These are phyloP conservation scores for Termitomyces sp. DNA, from an alignment of 768 basidiomycete genomes.

Conservation along the genomic window DNA sequence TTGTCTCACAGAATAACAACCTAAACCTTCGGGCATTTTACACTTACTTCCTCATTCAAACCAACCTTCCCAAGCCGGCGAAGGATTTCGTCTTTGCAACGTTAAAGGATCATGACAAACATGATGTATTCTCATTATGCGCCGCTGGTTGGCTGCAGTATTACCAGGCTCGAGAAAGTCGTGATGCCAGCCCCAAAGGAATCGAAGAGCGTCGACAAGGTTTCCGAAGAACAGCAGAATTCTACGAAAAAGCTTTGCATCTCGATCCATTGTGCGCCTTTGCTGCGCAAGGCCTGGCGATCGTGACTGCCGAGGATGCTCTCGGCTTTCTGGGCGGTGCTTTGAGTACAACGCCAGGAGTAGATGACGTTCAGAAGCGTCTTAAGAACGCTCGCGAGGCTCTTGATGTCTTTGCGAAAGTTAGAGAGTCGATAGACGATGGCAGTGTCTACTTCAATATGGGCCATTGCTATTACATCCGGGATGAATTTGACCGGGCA, in stretches of 20 bases:
- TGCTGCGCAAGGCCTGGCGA: constrained; percentile 94
- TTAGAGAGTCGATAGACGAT: constrained; percentile 76
- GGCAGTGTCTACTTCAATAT: constrained; percentile 94
- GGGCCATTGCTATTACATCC: constrained; percentile 89
- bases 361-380: constrained; percentile 62
- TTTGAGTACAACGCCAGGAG: constrained; percentile 33
- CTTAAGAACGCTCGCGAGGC: constrained; percentile 80
- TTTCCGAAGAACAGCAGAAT: constrained; percentile 82
- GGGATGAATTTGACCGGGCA: constrained; percentile 93
- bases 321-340: constrained; percentile 62
- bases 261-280: constrained; percentile 83
- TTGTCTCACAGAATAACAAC: constrained; percentile 70
- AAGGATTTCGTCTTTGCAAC: constrained; percentile 89
- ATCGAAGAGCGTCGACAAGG: constrained; percentile 69
- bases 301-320: constrained; percentile 89
- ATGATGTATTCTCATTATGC: constrained; percentile 89
- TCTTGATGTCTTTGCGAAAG: constrained; percentile 82
- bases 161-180: constrained; percentile 77
- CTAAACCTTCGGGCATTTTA: constrained; percentile 91
- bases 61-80: constrained; percentile 62
- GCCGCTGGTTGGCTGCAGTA: constrained; percentile 87
- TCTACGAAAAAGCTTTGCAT: constrained; percentile 86
- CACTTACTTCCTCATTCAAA: constrained; percentile 86
- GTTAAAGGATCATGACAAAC: constrained; percentile 77
- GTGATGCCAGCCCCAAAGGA: constrained; percentile 52